Evolutionary conservation across 306 rosid species (phyloP).

Genomic region (Acacia crassicarpa): DNA sequence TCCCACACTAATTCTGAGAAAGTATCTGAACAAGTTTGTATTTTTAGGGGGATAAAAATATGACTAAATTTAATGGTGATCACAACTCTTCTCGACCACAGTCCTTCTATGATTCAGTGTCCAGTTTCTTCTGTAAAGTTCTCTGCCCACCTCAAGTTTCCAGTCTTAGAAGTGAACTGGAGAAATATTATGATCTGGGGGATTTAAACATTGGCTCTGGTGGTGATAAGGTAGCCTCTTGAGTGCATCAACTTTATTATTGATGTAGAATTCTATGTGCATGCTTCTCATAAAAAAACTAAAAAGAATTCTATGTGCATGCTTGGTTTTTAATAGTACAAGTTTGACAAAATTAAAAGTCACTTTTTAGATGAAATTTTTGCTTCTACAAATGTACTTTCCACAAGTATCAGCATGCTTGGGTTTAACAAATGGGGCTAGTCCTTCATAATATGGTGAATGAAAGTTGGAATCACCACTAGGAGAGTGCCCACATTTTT

Average conservation of each 20-base stretch:
- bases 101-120: slow-evolving; percentile 80
- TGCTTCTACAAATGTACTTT: neutral
- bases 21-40: slow-evolving; percentile 32
- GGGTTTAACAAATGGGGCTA: neutral
- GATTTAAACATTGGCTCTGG: slow-evolving; percentile 65
- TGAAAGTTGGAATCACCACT: neutral
- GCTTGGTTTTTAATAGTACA: neutral
- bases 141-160: slow-evolving; percentile 77
- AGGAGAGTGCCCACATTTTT: no score
- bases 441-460: no score
- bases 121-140: slow-evolving; percentile 86
- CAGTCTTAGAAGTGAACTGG: slow-evolving; percentile 59
- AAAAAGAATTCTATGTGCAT: no score
- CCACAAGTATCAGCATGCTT: neutral
- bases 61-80: slow-evolving; percentile 85
- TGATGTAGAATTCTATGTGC: slow-evolving; percentile 22
- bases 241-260: neutral
- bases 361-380: neutral
- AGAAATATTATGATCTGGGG: slow-evolving; percentile 74
- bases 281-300: neutral
- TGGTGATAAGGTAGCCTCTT: slow-evolving; percentile 66
- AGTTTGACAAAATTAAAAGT: neutral
- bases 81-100: slow-evolving; percentile 98
- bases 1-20: neutral
- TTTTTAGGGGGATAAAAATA: slow-evolving; percentile 83